Evolutionary conservation across 2,329 filamentous ascomycete species (phyloP), one percentile per base, ranked within the genome.

Genomic region (Venturiaceae sp.): DNA sequence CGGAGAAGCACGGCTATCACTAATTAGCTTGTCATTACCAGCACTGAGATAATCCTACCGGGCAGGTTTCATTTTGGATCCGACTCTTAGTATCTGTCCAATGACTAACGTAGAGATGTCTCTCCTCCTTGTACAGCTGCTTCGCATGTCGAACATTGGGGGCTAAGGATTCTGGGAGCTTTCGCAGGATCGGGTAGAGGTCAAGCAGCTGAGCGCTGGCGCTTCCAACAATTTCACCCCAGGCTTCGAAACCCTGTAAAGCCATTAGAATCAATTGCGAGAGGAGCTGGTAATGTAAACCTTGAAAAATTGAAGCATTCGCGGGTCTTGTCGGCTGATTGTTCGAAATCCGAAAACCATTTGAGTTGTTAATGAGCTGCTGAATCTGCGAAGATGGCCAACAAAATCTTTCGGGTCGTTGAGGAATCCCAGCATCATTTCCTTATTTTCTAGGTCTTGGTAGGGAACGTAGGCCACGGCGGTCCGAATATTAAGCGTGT

Each of bases 401-500:
- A 73, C 57, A 47, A 77, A 78, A 1, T 71, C 60, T 1, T 73
- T 62, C 0, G 79, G 79, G 5, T 67, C 60, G 0, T 75, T 71
- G 3, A 82, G 63, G 19, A 83, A 66, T 5, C 77, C 75, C 50
- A 69, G 61, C 23, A 81, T 67, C 79, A 83, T 79, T 53, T 77
- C 74, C 63, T 77, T 80, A 65, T 77, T 80, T 64, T 83, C 80
- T 2, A 83, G 70, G 53, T 78, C 74, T 62, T 83, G 80, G 62
- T 82, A 83, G 1, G 77, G 74, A 2, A 82, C 72, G 59, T 84
- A 84, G 9, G 62, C 61, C n/a, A 28, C 13, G 13, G 30, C 50
- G 6, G 21, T 6, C 7, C 7, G 7, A 6, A 28, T 6, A 21
- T 33, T 33, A 11, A 72, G 68, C 11, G 67, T 68, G 32, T 69